phyloP scores from a whole-genome alignment of 306 rosid species.

The Prunus mume region DNA sequence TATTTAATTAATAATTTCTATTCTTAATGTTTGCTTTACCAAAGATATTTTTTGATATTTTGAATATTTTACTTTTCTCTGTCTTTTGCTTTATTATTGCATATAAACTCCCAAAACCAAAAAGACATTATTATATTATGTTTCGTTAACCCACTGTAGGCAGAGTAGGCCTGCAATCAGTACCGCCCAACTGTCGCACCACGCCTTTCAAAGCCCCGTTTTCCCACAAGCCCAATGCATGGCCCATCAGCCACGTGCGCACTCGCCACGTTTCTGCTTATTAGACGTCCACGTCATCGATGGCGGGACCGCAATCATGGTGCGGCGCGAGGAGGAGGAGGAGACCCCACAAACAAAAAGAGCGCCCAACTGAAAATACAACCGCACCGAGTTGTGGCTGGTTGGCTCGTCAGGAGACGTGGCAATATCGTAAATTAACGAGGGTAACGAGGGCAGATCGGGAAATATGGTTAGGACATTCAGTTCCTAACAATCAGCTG shows the following conservation, averaged over 20 bases:
- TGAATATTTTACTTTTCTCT: too few species aligned
- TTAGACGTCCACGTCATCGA: neutral
- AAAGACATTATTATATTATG: too few species aligned
- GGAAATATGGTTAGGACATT: conserved; percentile 20
- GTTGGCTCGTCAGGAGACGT: conserved; percentile 28
- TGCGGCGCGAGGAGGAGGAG: neutral
- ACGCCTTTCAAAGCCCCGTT: conserved; percentile 20
- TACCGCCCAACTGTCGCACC: conserved; percentile 14
- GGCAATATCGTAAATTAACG: conserved; percentile 32
- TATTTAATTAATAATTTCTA: too few species aligned
- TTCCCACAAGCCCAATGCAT: neutral
- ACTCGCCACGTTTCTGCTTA: neutral
- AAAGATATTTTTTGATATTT: too few species aligned
- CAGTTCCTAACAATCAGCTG: conserved; percentile 36
- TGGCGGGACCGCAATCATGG: neutral
- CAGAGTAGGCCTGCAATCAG: neutral
- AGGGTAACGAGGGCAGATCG: conserved; percentile 14
- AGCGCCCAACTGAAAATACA: neutral
- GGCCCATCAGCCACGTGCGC: conserved; percentile 11
- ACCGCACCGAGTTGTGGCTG: conserved; percentile 17
- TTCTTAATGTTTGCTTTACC: too few species aligned
- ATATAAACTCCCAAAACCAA: too few species aligned
- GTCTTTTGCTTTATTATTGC: too few species aligned
- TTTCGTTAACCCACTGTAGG: neutral
- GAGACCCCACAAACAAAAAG: neutral